Evolutionary conservation across 352 stramenopile species (phyloP).

Genomic region (Pythium phragmiticola): DNA sequence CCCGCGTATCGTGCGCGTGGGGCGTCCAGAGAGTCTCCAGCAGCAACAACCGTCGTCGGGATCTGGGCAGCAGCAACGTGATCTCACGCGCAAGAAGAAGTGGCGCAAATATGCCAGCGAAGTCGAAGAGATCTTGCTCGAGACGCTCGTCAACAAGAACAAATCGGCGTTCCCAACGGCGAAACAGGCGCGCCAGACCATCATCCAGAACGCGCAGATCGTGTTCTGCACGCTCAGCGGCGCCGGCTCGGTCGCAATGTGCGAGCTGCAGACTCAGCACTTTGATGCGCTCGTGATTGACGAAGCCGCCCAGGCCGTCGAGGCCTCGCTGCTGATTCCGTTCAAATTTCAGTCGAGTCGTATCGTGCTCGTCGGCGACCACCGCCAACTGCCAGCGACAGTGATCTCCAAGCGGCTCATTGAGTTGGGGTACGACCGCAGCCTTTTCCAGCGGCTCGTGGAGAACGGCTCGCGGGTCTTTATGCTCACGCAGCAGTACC

Average conservation of each 20-base stretch:
- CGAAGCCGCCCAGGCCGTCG: slow-evolving; percentile 96
- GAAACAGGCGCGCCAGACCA: slow-evolving; percentile 58
- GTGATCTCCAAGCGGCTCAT: slow-evolving; percentile 92
- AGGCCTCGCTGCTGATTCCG: slow-evolving; percentile 96
- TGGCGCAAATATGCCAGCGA: slow-evolving; percentile 72
- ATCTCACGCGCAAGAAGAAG: slow-evolving; percentile 60
- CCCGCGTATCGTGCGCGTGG: slow-evolving; percentile 71
- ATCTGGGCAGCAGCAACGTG: slow-evolving; percentile 21
- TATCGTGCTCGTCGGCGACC: slow-evolving; percentile 91
- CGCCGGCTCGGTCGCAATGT: slow-evolving; percentile 73
- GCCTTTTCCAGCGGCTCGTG: slow-evolving; percentile 97
- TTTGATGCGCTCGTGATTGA: slow-evolving; percentile 98
- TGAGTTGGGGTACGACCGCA: slow-evolving; percentile 88
- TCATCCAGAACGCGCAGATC: slow-evolving; percentile 76
- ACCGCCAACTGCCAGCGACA: slow-evolving; percentile 97
- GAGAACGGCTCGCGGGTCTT: slow-evolving; percentile 64
- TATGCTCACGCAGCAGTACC: slow-evolving; percentile 96
- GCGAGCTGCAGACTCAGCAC: slow-evolving; percentile 82
- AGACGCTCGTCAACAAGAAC: slow-evolving; percentile 66
- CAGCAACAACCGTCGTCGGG: slow-evolving; percentile 35
- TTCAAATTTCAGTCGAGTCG: slow-evolving; percentile 89
- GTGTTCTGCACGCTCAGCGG: slow-evolving; percentile 87
- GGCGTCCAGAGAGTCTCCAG: slow-evolving; percentile 53
- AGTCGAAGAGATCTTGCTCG: slow-evolving; percentile 69
- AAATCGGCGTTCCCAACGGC: slow-evolving; percentile 51